Evolutionary conservation across 345 rosid genomes (phyloP), one percentile per base, ranked within the genome.

Genomic region (Draba incana): DNA sequence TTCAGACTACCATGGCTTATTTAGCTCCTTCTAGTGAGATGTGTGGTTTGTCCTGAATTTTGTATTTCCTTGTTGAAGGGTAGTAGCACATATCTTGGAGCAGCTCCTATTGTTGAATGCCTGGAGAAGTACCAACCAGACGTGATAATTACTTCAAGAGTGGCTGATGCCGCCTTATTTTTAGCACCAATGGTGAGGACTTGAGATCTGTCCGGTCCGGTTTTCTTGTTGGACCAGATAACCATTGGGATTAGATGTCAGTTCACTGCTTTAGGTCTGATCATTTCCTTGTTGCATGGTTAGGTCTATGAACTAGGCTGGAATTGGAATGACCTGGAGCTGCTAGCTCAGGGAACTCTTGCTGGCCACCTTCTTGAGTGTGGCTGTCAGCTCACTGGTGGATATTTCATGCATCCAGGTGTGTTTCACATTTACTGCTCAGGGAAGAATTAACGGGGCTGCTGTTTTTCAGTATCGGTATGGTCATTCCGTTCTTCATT

Each of bases 401-500:
- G 98, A 71, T 92, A 90, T 83, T 92, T 86, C 88, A 88, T 90
- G 97, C 98, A 92, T 81, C 96, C 98, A 72, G 93, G 98, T 92
- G 57, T 79, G 56, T 38, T 64, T 47, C 37, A 39, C 10, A 0
- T 16, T 64, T 68, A 41, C 46, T 61, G 69, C 53, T 37, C 64
- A 9, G 30, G 62, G 44, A 49, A 48, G 10, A 20, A 8, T n/a
- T 41, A 8, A 31, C 57, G 45, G 5, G 5, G 5, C 50, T 14
- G 35, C 52, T 44, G 25, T 46, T 43, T 66, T 44, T 54, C 46
- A 41, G 37, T 42, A 33, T 23, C 15, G 0, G 46, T 33, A 74
- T 44, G 4, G 45, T 44, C 44, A 70, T 16, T 33, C 70, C 37
- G 50, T 64, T 46, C 43, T 54, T 69, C 67, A 59, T 13, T 39